These are phyloP conservation scores for Stentor roeselii DNA, from an alignment of 73 alveolate species.

Conservation along the genomic window DNA sequence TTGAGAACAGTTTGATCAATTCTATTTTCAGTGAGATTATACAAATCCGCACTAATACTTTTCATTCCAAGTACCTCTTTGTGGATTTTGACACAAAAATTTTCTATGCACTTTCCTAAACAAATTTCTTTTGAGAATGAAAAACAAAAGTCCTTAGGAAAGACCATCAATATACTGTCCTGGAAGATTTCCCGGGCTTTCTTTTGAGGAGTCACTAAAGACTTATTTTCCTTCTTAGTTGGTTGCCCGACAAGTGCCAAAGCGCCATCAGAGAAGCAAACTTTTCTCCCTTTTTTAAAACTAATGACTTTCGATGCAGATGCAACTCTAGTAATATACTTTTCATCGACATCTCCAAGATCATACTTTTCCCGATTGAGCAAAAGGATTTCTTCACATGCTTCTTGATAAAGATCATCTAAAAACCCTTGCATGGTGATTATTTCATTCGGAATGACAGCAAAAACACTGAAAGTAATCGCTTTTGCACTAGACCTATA, in stretches of 20 bases:
- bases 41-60: no score
- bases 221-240: neutral
- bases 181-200: neutral
- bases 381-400: neutral
- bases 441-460: neutral
- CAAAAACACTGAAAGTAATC: neutral
- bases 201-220: neutral
- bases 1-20: no score
- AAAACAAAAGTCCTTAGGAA: constrained; percentile 3
- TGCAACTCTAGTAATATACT: neutral
- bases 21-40: no score
- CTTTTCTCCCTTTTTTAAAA: neutral
- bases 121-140: neutral
- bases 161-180: neutral
- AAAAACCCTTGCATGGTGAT: neutral
- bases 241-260: neutral
- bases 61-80: no score
- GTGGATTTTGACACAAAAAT: neutral
- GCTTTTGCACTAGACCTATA: neutral
- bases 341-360: neutral
- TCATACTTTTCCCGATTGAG: neutral
- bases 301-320: neutral
- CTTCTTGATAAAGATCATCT: neutral
- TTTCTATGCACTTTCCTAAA: neutral
- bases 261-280: neutral